Evolutionary conservation across 768 basidiomycete genomes (phyloP), one percentile per base, ranked within the genome.

Genomic region (Scleroderma bovista): DNA sequence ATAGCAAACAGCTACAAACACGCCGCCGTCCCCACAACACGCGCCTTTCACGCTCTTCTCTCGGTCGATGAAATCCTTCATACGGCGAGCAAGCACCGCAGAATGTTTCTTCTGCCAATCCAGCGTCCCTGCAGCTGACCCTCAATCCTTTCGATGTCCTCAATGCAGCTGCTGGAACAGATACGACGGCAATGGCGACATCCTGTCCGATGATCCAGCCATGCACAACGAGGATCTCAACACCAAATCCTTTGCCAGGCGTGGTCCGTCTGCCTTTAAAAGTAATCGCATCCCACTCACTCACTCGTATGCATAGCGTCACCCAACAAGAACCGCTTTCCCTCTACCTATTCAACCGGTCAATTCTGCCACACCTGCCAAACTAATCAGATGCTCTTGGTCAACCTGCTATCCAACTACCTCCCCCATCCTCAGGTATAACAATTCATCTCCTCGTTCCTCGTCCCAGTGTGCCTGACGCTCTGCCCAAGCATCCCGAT

Each of bases 371-470:
- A 86, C 57, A 81, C 80, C 7, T 96, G 94, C 65, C 84, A 86
- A 58, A 88, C 90, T n/a, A 97, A 97, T 67, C 93, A 96, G 61
- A 85, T 83, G 72, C 77, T 97, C 34, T 72, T 92, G 47, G 72
- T 88, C 53, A 90, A 93, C 65, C 78, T 97, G 48, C 71, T 97
- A 29, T 88, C 93, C 15, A 93, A 88, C 59, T 97, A 94, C 65
- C 77, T 95, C 1, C 93, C 93, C 10, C 70, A 80, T 22, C 78
- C 82, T n/a, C 77, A 79, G 51, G 92, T 92, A 61, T 57, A 43
- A 46, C n/a, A 33, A 43, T 48, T n/a, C n/a, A n/a, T n/a, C n/a
- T n/a, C n/a, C 45, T 50, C 45, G 33, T 50, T 34, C 26, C 19
- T 39, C 22, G 23, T 15, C 13, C 13, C 23, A 36, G 9, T 19